A percentile compares a stretch with the other conserved stretches of the same genome.
Evolutionary conservation across 192 early-diverging fungal genomes (phyloP).

Genomic region (Coemansia sp.): DNA sequence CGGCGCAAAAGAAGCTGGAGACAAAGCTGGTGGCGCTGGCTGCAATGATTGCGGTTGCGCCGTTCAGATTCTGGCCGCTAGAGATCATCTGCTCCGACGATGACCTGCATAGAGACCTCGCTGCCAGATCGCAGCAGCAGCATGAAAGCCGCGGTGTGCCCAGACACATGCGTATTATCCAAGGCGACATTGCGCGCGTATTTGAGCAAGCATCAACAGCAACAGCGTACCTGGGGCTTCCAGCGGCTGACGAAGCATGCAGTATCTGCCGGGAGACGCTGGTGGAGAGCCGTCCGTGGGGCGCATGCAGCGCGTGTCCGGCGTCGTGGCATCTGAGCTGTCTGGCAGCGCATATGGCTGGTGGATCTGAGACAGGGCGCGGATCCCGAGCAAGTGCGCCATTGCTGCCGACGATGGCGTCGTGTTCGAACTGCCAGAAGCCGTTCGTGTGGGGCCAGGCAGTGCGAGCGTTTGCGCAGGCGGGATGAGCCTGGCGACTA

Average conservation of each 20-base stretch:
- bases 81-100: slow-evolving; percentile 23
- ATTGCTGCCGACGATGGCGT: slow-evolving; percentile 31
- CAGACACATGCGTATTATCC: slow-evolving; percentile 13
- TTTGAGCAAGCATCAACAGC: slow-evolving; percentile 14
- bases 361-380: too few species aligned
- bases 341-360: slow-evolving; percentile 18
- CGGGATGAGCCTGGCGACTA: not conserved
- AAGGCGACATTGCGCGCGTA: slow-evolving; percentile 15
- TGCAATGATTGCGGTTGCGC: slow-evolving; percentile 36
- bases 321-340: slow-evolving; percentile 43
- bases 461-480: slow-evolving; percentile 27
- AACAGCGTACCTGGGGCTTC: slow-evolving; percentile 32
- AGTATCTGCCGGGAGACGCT: slow-evolving; percentile 20
- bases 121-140: slow-evolving; percentile 1
- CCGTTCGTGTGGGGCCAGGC: slow-evolving; percentile 33
- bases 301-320: slow-evolving; percentile 29
- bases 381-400: not conserved
- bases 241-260: slow-evolving; percentile 33
- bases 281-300: slow-evolving; percentile 31
- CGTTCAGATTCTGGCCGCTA: slow-evolving; percentile 47
- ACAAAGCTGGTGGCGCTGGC: slow-evolving; percentile 44
- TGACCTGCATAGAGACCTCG: slow-evolving; percentile 19
- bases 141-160: slow-evolving; percentile 8
- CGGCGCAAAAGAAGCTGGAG: slow-evolving; percentile 35
- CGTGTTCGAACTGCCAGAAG: slow-evolving; percentile 21